Evolutionary conservation across 1,284 basidiomycete species (phyloP).

Genomic region (Grifola frondosa): DNA sequence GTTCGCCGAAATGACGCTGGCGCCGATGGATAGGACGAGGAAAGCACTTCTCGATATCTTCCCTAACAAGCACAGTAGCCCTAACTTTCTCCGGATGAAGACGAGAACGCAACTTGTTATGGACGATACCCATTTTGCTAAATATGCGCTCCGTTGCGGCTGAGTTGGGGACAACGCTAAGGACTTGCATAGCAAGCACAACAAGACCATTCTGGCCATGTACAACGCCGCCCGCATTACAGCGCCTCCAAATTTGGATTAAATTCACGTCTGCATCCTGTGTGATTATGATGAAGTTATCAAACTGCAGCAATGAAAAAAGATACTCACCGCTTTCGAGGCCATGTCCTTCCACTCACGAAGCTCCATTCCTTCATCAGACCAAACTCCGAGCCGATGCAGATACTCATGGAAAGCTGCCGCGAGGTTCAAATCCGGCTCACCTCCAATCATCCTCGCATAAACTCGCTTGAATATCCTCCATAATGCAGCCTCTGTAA

Average conservation of each 20-base stretch:
- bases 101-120: slow-evolving; percentile 19
- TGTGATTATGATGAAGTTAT: neutral
- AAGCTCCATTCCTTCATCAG: neutral
- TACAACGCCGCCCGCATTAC: neutral
- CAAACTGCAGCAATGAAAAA: neutral
- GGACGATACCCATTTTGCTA: slow-evolving; percentile 22
- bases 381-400: neutral
- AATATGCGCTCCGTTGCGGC: slow-evolving; percentile 22
- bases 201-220: slow-evolving; percentile 16
- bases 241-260: slow-evolving; percentile 2
- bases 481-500: slow-evolving; percentile 1
- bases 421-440: neutral
- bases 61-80: slow-evolving; percentile 18
- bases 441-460: neutral
- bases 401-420: slow-evolving; percentile 7
- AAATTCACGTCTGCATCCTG: slow-evolving; percentile 6
- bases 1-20: too few relatives aligned
- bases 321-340: neutral
- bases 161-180: slow-evolving; percentile 25
- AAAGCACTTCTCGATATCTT: too few relatives aligned
- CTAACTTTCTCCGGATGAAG: slow-evolving; percentile 13
- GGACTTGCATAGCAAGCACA: slow-evolving; percentile 19
- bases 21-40: too few relatives aligned
- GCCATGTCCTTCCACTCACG: neutral
- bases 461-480: slow-evolving; percentile 7